Evolutionary conservation across 768 basidiomycete genomes (phyloP), one percentile per base, ranked within the genome.

Genomic region (Trametes maxima): DNA sequence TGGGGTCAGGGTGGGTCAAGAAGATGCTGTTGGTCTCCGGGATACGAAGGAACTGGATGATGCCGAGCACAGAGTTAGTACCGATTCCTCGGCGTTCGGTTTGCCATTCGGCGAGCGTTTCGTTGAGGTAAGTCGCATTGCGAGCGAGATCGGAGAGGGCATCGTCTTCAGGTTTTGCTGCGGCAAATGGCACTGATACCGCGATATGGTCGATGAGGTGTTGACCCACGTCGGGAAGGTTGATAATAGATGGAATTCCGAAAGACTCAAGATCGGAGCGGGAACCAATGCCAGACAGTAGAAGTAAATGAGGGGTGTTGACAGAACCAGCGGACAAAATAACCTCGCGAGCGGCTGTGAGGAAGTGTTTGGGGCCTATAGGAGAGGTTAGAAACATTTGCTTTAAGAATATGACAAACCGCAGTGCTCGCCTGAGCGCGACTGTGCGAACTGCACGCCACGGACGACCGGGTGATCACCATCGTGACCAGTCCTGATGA

Each of bases 241-340:
- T 50, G 14, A 67, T 47, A 16, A 72, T 22, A 13, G 63, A 21
- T 10, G 39, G 13, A 39, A 75, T 68, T 5, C 65, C 67, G 37
- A 69, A 49, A 7, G 59, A 17, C 11, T 47, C 14, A 49, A 75
- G 69, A 12, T 59, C 39, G 4, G 48, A 25, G 4, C 52, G 19
- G 22, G 67, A 57, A 0, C 74, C 74, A 43, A 75, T 67, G 16
- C 74, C 74, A 7, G 71, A 72, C 28, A 72, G 66, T 52, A 70
- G 46, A 21, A 75, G 61, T 3, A 75, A 42, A 35, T 74, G 64
- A 0, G 68, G 67, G 0, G 67, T 58, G 43, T 57, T 50, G 7
- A 70, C 39, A 1, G 69, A 45, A 2, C 69, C 69, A 0, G 69
- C 67, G 28, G 60, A 57, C 13, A 70, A 44, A 36, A 74, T 67